Base-by-base conservation (phyloP, 768 basidiomycete genomes). In the Gyrodon lividus region DNA sequence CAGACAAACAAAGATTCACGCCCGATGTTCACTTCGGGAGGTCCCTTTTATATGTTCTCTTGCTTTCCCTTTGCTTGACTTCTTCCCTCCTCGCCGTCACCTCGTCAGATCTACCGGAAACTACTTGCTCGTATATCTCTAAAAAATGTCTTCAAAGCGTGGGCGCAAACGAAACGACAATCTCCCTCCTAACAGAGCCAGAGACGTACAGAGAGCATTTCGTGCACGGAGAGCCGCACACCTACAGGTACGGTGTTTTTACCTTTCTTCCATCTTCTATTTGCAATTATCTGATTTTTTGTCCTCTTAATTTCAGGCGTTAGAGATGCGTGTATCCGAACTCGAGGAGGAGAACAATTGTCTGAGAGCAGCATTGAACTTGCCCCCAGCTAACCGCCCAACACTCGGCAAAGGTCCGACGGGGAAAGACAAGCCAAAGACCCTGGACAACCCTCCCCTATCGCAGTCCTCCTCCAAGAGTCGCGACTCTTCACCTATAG, bases 151-250 rank as follows among this genome's bases (percentile, higher is more conserved):
- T 61, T 90, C 88, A 56, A 92, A 91, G 73, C 84, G 90, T 63
- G 91, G 90, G 55, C 81, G 90, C 63, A 92, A 92, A 64, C 77
- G 89, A 57, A 80, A 82, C 65, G 79, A 82, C 62, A 79, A 75
- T 60, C 77, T 83, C 34, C 81, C 81, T 60, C 81, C 81, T 55
- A 76, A 73, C 60, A 82, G 91, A 56, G 91, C 92, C 24, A 76
- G 92, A 51, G 92, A 94, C 62, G 89, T 93, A 16, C 92, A 95
- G 66, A 74, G 92, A 63, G 92, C 91, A 8, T 95, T 94, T 74
- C 80, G 92, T 56, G 92, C 92, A 30, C 77, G 92, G 58, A 82
- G 92, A 60, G 91, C 91, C 55, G 90, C 90, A 50, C 92, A 94
- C 69, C 78, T 95, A 48, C 81, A 87, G 76, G 89, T 89, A 56